Evolutionary conservation across 2,329 filamentous ascomycete genomes (phyloP), one percentile per base, ranked within the genome.

Genomic region (Aspergillus pseudoglaucus): DNA sequence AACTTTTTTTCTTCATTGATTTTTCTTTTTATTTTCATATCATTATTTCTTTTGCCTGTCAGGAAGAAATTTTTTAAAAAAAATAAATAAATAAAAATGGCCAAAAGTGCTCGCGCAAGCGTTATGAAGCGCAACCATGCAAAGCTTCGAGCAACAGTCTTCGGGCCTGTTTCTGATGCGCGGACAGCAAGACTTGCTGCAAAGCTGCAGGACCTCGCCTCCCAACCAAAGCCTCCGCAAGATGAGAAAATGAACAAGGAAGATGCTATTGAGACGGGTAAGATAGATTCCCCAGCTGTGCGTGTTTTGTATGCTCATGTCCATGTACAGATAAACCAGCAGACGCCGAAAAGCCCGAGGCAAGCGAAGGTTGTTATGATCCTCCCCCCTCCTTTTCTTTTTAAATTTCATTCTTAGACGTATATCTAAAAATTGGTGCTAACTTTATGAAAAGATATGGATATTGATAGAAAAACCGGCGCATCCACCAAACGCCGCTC

Each of bases 41-140:
- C 17, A 20, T 17, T 12, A 10, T 14, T 39, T 6, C 18, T 39
- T 20, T 22, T 20, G 7, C 9, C 10, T 12, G 25, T 30, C 10
- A 10, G 12, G 25, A 30, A 30, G 25, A 10, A 30, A 30, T 5
- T 5, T 30, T 9, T 12, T 10, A 30, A 30, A 30, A 12, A 30
- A 22, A 22, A 30, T 10, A 30, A 30, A 30, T 30, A 30, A 22
- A 22, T 22, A 22, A 78, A 47, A 59, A 97, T 96, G 91, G 91
- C 90, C 20, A 96, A 95, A 69, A 87, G 88, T 65, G 76, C 87
- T 52, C 80, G 91, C 67, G 81, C 90, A 56, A 94, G 85, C 66
- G 76, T 80, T 56, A 82, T 78, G 61, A 96, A 96, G 75, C 78
- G 79, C 62, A 96, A 96, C 75, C 89, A 90, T 73, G 78, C 81